A percentile compares a stretch with the other conserved stretches of the same genome.
Evolutionary conservation across 805 yeast genomes (phyloP).

Genomic region (Metschnikowia peoriensis): DNA sequence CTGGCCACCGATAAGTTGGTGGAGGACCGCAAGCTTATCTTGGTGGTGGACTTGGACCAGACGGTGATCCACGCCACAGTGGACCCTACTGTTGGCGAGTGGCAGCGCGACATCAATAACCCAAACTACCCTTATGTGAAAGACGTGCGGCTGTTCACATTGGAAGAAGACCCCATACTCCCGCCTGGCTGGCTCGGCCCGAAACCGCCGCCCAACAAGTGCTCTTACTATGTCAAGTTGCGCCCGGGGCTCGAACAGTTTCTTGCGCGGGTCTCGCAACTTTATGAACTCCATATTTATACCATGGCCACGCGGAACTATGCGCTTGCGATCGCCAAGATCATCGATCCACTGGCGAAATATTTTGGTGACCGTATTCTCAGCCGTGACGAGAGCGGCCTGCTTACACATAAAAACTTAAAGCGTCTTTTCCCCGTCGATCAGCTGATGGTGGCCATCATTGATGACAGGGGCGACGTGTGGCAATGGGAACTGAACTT

Average conservation of each 20-base stretch:
- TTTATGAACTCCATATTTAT: constrained; percentile 89
- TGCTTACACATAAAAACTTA: constrained; percentile 82
- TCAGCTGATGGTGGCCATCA: constrained; percentile 92
- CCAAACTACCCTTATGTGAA: constrained; percentile 83
- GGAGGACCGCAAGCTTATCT: constrained; percentile 65
- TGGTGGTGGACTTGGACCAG: constrained; percentile 96
- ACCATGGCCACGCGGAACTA: constrained; percentile 98
- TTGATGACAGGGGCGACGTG: constrained; percentile 97
- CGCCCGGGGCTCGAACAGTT: constrained; percentile 85
- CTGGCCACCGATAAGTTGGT: constrained; percentile 59
- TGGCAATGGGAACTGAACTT: constrained; percentile 97
- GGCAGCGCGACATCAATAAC: constrained; percentile 84
- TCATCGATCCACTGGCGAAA: constrained; percentile 85
- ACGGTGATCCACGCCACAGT: constrained; percentile 97
- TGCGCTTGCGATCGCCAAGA: constrained; percentile 83
- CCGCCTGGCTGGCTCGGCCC: constrained; percentile 64
- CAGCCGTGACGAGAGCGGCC: constrained; percentile 93
- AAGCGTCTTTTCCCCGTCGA: constrained; percentile 91
- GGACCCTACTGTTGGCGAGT: constrained; percentile 94
- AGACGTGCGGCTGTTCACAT: constrained; percentile 73
- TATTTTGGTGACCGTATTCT: constrained; percentile 89
- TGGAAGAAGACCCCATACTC: constrained; percentile 69
- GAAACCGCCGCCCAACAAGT: constrained; percentile 53
- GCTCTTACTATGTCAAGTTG: constrained; percentile 90
- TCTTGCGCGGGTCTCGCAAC: constrained; percentile 56